These are phyloP conservation scores for Ceratocystis eucalypticola DNA, from an alignment of 2,329 filamentous ascomycete genomes.

Conservation along the genomic window DNA sequence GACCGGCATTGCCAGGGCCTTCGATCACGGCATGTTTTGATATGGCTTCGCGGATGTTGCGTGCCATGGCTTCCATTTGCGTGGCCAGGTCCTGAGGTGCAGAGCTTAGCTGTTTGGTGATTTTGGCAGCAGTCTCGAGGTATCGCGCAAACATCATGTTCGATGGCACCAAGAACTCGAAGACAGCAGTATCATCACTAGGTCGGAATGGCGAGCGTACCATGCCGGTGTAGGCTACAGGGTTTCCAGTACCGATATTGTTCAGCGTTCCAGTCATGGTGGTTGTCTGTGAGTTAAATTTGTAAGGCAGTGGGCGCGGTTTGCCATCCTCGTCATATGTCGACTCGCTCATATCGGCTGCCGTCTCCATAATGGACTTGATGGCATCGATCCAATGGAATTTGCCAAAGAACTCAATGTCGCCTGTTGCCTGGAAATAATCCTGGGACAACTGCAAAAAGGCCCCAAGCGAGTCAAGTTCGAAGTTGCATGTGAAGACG, in stretches of 20 bases:
- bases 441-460: conserved; percentile 72
- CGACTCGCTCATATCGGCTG: conserved; percentile 56
- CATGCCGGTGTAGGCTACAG: conserved; percentile 62
- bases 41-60: conserved; percentile 52
- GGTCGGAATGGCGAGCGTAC: conserved; percentile 81
- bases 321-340: conserved; percentile 53
- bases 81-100: conserved; percentile 37
- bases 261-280: conserved; percentile 32
- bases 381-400: conserved; percentile 61
- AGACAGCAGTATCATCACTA: conserved; percentile 74
- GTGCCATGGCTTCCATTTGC: conserved; percentile 44
- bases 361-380: conserved; percentile 51
- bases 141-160: conserved; percentile 73
- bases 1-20: conserved; percentile 32
- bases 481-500: conserved; percentile 85
- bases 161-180: conserved; percentile 76
- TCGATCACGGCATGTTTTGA: conserved; percentile 55
- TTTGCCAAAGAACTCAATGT: conserved; percentile 54
- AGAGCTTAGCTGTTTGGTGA: conserved; percentile 42
- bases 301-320: conserved; percentile 51
- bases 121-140: conserved; percentile 35
- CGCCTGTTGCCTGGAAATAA: conserved; percentile 58
- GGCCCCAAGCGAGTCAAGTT: conserved; percentile 74
- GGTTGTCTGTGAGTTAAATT: conserved; percentile 53
- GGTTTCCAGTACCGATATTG: conserved; percentile 55